Percentiles rank a stretch among this genome's conserved stretches.
phyloP scores from a whole-genome alignment of 495 filamentous ascomycete genomes.

The Penicillium atrosanguineum region DNA sequence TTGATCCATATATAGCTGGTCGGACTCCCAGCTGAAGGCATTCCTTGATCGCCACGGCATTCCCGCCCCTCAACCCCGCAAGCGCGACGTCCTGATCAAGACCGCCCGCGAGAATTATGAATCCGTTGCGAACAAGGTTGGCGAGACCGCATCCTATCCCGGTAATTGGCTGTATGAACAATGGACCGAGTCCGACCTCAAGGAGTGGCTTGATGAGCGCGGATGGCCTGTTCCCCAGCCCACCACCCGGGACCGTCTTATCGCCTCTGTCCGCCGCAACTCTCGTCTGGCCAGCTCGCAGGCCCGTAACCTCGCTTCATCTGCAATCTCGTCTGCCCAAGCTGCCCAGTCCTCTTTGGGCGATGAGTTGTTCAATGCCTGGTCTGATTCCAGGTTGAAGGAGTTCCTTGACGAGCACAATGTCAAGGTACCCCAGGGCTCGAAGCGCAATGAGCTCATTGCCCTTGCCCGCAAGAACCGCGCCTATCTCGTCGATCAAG shows the following conservation, averaged over 20 bases:
- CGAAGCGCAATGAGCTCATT: constrained; percentile 81
- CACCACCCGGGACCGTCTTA: constrained; percentile 78
- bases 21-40: constrained; percentile 82
- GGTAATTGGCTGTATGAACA: constrained; percentile 93
- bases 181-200: constrained; percentile 77
- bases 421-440: constrained; percentile 86
- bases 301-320: constrained; percentile 55
- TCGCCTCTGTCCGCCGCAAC: constrained; percentile 88
- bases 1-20: constrained; percentile 57
- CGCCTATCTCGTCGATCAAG: constrained; percentile 65
- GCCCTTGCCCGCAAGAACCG: constrained; percentile 91
- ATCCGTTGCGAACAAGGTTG: constrained; percentile 73
- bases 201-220: constrained; percentile 84
- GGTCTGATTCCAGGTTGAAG: constrained; percentile 81
- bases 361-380: constrained; percentile 82
- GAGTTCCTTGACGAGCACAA: constrained; percentile 72
- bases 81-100: constrained; percentile 76
- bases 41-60: constrained; percentile 89
- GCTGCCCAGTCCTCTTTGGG: constrained; percentile 68
- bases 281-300: constrained; percentile 73
- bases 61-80: constrained; percentile 75
- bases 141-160: constrained; percentile 78
- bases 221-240: constrained; percentile 89
- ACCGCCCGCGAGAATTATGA: constrained; percentile 81
- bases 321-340: constrained; percentile 63